These are phyloP conservation scores for Alisma plantagoaquatica DNA, from an alignment of 106 monocot genomes.

Conservation along the genomic window DNA sequence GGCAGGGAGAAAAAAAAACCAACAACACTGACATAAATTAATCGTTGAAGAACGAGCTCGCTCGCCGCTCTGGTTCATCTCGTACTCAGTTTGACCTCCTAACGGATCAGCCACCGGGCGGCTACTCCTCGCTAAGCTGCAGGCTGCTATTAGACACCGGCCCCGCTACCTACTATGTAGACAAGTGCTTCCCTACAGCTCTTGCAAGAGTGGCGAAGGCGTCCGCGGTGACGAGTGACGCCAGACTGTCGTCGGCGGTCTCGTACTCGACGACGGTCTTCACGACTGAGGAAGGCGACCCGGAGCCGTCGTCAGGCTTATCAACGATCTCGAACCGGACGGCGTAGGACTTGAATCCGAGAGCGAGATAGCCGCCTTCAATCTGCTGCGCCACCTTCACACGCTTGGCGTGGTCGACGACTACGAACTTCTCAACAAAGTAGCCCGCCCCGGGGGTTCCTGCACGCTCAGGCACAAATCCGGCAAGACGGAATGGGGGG, in stretches of 20 bases:
- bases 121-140: too few relatives aligned
- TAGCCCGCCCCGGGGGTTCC: neutral
- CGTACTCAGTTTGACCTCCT: too few relatives aligned
- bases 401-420: constrained; percentile 6
- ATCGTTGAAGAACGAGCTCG: too few relatives aligned
- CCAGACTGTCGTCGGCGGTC: neutral
- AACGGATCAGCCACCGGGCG: too few relatives aligned
- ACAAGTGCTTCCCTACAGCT: neutral
- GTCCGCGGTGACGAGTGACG: neutral
- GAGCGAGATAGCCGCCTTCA: constrained; percentile 8
- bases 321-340: constrained; percentile 1
- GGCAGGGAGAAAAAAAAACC: too few relatives aligned
- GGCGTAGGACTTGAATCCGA: neutral
- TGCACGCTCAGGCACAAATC: neutral
- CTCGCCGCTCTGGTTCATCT: too few relatives aligned
- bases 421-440: constrained; percentile 6
- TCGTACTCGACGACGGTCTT: constrained; percentile 5
- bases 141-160: too few relatives aligned
- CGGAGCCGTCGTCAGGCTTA: too few relatives aligned
- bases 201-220: neutral
- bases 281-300: neutral
- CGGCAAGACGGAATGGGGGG: neutral
- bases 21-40: too few relatives aligned
- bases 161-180: too few relatives aligned
- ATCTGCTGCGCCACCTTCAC: constrained; percentile 4